phyloP scores from a whole-genome alignment of 192 early-diverging fungal species.

The Podila minutissima region DNA sequence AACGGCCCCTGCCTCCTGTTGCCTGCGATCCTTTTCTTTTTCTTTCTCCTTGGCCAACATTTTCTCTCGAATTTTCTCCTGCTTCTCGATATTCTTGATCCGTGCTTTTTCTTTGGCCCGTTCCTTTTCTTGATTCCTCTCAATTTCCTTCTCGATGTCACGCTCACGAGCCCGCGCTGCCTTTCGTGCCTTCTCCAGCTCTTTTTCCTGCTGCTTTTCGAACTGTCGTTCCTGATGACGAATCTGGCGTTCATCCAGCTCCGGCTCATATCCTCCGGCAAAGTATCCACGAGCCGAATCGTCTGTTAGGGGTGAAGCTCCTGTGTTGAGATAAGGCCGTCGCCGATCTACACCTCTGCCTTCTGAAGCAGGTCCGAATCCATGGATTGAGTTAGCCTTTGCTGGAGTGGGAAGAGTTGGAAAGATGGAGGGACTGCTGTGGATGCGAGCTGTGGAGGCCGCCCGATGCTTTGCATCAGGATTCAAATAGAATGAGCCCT shows the following conservation, averaged over 20 bases:
- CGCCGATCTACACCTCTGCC: not conserved
- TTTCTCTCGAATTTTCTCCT: slow-evolving; percentile 16
- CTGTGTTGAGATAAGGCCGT: not conserved
- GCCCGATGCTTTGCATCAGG: not conserved
- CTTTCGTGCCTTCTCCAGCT: slow-evolving; percentile 32
- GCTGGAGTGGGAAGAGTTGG: not conserved
- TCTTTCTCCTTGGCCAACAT: not conserved
- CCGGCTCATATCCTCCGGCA: not conserved
- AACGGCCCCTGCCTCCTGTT: slow-evolving; percentile 5
- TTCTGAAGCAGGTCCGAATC: not conserved
- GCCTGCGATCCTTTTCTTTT: not conserved
- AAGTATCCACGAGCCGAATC: not conserved
- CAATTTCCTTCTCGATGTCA: slow-evolving; percentile 23
- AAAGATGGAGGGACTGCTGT: not conserved
- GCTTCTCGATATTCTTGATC: slow-evolving; percentile 16
- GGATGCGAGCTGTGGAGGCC: not conserved
- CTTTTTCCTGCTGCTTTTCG: slow-evolving; percentile 29
- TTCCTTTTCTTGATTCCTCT: slow-evolving; percentile 5
- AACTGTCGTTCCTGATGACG: slow-evolving; percentile 9
- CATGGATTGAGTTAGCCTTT: not conserved
- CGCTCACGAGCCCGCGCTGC: slow-evolving; percentile 14
- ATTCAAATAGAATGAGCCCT: slow-evolving; percentile 13
- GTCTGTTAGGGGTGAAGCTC: not conserved
- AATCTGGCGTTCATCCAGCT: not conserved
- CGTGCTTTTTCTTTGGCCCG: slow-evolving; percentile 25